phyloP scores from a whole-genome alignment of 2,329 filamentous ascomycete species.

The Coniochaeta prunicola region DNA sequence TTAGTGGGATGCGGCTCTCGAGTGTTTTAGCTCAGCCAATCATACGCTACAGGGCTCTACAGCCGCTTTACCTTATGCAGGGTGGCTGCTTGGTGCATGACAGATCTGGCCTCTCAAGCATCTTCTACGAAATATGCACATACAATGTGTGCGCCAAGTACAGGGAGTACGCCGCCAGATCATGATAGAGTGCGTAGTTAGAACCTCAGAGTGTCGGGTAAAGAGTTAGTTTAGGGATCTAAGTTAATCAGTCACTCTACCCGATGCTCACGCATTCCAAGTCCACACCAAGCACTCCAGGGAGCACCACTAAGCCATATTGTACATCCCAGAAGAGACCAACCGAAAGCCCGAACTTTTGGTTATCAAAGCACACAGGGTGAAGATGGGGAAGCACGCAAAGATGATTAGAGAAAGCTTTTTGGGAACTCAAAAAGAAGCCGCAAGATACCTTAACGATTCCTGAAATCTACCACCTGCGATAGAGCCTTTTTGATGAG shows the following conservation, averaged over 20 bases:
- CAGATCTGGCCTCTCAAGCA: background rate
- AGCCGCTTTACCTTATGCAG: background rate
- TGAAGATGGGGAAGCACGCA: conserved; percentile 12
- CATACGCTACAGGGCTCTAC: background rate
- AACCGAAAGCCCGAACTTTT: conserved; percentile 18
- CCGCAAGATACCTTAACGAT: conserved; percentile 26
- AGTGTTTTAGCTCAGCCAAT: background rate
- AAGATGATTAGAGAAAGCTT: conserved; percentile 14
- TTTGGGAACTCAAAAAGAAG: conserved; percentile 15
- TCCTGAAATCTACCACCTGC: conserved; percentile 20
- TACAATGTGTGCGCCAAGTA: background rate
- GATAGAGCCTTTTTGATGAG: conserved; percentile 10
- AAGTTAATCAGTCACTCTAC: background rate
- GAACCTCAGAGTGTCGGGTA: background rate
- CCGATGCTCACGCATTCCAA: background rate
- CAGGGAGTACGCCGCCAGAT: background rate
- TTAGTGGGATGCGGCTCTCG: background rate
- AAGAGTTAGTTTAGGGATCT: background rate
- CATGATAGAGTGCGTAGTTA: background rate
- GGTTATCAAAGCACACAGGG: conserved; percentile 21
- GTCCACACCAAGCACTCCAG: conserved; percentile 5
- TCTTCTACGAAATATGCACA: background rate
- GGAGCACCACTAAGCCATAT: conserved; percentile 6
- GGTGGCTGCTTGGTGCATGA: background rate
- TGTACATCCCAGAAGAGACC: conserved; percentile 22